Percentiles rank a stretch among this genome's conserved stretches.
phyloP scores from a whole-genome alignment of 306 rosid genomes.

The Inga leiocalycina region DNA sequence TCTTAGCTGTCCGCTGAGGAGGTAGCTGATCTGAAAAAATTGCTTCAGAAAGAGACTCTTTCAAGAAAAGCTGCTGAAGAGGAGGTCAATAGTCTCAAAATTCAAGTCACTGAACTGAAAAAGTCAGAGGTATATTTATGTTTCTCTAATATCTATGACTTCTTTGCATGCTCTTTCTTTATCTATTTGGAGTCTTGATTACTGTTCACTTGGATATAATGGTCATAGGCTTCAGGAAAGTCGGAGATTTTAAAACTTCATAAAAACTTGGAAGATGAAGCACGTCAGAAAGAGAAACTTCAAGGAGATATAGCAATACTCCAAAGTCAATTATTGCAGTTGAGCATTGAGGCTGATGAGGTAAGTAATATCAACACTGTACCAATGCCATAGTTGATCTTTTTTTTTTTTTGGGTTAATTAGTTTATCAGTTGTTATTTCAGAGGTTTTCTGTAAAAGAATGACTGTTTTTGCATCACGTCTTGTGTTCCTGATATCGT shows the following conservation, averaged over 20 bases:
- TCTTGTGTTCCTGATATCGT: conserved; percentile 19
- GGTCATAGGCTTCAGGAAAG: conserved; percentile 63
- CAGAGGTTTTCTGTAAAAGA: conserved; percentile 22
- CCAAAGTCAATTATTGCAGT: conserved; percentile 84
- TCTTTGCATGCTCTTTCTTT: conserved; percentile 26
- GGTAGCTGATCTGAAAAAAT: conserved; percentile 68
- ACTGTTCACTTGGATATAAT: conserved; percentile 37
- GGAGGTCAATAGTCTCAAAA: conserved; percentile 69
- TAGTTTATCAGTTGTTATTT: conserved; percentile 21
- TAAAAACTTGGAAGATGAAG: conserved; percentile 72
- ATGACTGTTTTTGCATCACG: conserved; percentile 15
- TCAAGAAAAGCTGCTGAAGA: conserved; percentile 84
- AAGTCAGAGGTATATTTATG: conserved; percentile 74
- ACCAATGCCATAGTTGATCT: not conserved
- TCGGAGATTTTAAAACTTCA: conserved; percentile 74
- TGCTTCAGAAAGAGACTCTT: conserved; percentile 68
- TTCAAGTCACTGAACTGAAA: conserved; percentile 69
- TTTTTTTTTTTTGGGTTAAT: not conserved
- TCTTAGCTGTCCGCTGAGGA: conserved; percentile 57
- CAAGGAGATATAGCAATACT: conserved; percentile 86
- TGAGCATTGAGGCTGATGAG: conserved; percentile 87
- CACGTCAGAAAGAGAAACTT: conserved; percentile 70
- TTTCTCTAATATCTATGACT: conserved; percentile 31
- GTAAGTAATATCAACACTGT: conserved; percentile 38
- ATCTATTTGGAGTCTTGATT: conserved; percentile 28